Base-by-base conservation (phyloP, 306 rosid genomes). In the Sesbania bispinosa region DNA sequence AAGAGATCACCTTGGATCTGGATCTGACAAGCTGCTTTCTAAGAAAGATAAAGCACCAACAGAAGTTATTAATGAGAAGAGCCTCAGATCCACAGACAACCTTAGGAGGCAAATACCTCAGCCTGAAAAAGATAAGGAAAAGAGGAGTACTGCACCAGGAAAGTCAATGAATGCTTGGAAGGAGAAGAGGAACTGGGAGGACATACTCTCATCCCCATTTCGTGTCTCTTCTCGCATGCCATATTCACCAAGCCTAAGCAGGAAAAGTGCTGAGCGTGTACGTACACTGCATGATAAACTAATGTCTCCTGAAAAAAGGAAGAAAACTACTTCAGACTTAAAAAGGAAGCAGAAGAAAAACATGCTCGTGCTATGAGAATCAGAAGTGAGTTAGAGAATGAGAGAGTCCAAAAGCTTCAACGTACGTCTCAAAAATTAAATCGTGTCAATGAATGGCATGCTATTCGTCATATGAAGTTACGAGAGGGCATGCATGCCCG, bases 401-500 rank as follows among this genome's bases (percentile, higher is more conserved):
- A 90, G 82, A 90, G 98, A 84, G 95, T 85, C 70, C 98, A 94
- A 63, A 94, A 94, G 82, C 92, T 90, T 77, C 98, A 94, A 74
- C 92, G 97, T 30, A 87, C 90, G 11, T 88, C 98, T 32, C 92
- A 89, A 84, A 94, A 94, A 77, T 69, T 94, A 73, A 90, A 75
- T 74, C 89, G 98, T 66, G 98, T 91, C 50, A 90, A 75, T 55
- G 97, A 89, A 75, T 90, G 93, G 96, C 97, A 89, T 54, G 95
- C 97, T 81, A 95, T 89, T 51, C 92, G 97, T 52, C 93, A 85
- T 74, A 62, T 89, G 90, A 94, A 94, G 85, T 82, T 94, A n/a
- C n/a, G n/a, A 11, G 97, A 94, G 83, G 98, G 92, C 74, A 90
- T 94, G 96, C 71, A 86, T 89, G 97, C 98, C 53, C 98, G 98